Percentiles rank a stretch among this genome's conserved stretches.
These are phyloP conservation scores for Verticillium zaregamsianum DNA, from an alignment of 2,329 filamentous ascomycete species.

Conservation along the genomic window DNA sequence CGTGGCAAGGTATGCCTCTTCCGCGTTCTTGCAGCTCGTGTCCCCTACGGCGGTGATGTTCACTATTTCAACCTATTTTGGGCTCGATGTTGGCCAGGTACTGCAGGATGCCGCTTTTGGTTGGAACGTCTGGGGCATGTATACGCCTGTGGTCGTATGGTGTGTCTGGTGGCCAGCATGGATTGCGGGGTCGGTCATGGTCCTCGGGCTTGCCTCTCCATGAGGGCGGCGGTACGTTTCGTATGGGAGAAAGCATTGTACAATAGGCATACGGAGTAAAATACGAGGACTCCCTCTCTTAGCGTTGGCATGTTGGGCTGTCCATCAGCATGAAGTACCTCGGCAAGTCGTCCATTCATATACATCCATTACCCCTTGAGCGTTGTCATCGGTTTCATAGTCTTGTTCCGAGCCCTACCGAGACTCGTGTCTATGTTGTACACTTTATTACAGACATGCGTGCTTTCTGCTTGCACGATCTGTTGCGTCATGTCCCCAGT, in stretches of 20 bases:
- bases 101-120: slow-evolving; percentile 74
- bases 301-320: background rate
- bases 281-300: background rate
- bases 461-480: background rate
- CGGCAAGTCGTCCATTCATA: too few species aligned
- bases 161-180: slow-evolving; percentile 95
- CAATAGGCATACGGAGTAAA: background rate
- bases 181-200: slow-evolving; percentile 59
- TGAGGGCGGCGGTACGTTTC: background rate
- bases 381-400: slow-evolving; percentile 3
- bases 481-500: background rate
- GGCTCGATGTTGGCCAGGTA: slow-evolving; percentile 48
- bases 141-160: slow-evolving; percentile 87
- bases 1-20: slow-evolving; percentile 35
- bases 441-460: slow-evolving; percentile 6
- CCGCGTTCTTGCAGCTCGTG: slow-evolving; percentile 52
- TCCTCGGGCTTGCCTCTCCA: slow-evolving; percentile 34
- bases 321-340: too few species aligned
- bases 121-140: slow-evolving; percentile 86
- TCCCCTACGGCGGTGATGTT: slow-evolving; percentile 57
- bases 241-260: background rate
- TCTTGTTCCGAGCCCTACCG: slow-evolving; percentile 2
- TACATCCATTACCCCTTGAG: too few species aligned
- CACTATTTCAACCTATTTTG: slow-evolving; percentile 37
- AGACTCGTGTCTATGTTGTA: slow-evolving; percentile 11